These are phyloP conservation scores for Leptographium flavum DNA, from an alignment of 2,329 filamentous ascomycete species.

Conservation along the genomic window DNA sequence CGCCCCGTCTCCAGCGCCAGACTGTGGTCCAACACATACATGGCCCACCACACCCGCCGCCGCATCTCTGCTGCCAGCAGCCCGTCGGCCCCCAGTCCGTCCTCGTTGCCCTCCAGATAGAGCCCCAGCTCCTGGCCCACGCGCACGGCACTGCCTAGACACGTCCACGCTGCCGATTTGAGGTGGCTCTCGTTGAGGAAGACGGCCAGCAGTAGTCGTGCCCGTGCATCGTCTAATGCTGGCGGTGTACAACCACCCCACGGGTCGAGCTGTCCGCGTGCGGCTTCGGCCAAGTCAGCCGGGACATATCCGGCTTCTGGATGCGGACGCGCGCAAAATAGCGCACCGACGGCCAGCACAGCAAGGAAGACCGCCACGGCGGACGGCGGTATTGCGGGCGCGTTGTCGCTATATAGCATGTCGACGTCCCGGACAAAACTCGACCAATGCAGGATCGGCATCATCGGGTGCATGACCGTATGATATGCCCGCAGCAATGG, in stretches of 20 bases:
- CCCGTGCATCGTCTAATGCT: slow-evolving; percentile 60
- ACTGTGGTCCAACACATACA: slow-evolving; percentile 78
- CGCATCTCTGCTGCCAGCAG: slow-evolving; percentile 69
- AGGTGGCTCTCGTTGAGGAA: slow-evolving; percentile 78
- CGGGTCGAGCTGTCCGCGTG: slow-evolving; percentile 57
- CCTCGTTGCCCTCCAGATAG: slow-evolving; percentile 50
- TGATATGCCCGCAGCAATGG: slow-evolving; percentile 64
- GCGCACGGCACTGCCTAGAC: slow-evolving; percentile 67
- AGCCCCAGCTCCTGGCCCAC: slow-evolving; percentile 75
- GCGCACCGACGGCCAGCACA: slow-evolving; percentile 66
- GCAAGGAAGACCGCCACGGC: slow-evolving; percentile 75
- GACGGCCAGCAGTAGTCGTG: slow-evolving; percentile 58
- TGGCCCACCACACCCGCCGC: slow-evolving; percentile 81
- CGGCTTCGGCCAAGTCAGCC: slow-evolving; percentile 57
- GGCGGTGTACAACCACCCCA: slow-evolving; percentile 70
- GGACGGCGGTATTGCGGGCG: slow-evolving; percentile 22
- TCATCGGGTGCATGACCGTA: slow-evolving; percentile 60
- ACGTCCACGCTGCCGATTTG: slow-evolving; percentile 73
- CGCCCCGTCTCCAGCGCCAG: slow-evolving; percentile 68
- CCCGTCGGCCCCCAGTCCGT: background rate
- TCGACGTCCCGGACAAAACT: slow-evolving; percentile 67
- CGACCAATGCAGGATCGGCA: slow-evolving; percentile 81
- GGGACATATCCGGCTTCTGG: slow-evolving; percentile 37
- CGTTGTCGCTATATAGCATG: slow-evolving; percentile 47
- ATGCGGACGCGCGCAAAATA: slow-evolving; percentile 57